Conservation (phyloP, 2,329 filamentous ascomycete species). For the Xylaria arbuscula region DNA sequence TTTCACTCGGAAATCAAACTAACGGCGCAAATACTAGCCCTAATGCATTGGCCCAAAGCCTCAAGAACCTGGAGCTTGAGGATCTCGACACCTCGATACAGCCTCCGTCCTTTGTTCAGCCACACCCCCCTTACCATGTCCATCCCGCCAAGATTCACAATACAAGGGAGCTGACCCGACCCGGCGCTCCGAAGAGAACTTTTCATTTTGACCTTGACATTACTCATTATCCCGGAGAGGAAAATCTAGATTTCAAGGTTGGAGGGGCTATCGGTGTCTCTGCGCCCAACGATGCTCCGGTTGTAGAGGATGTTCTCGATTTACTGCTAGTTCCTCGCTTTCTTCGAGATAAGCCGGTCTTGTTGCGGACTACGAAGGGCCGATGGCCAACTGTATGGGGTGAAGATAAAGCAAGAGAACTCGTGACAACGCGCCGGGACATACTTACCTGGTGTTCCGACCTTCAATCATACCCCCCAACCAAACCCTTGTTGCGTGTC, state of each 20-base stretch:
- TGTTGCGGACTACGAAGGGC: conserved; percentile 81
- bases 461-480: conserved; percentile 91
- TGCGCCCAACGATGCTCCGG: conserved; percentile 80
- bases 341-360: conserved; percentile 84
- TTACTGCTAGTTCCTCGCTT: conserved; percentile 82
- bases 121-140: conserved; percentile 92
- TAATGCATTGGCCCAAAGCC: conserved; percentile 36
- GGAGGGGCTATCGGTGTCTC: conserved; percentile 95
- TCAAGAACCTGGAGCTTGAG: conserved; percentile 52
- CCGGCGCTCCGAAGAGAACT: conserved; percentile 93
- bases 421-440: conserved; percentile 90
- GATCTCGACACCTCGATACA: conserved; percentile 70
- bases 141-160: conserved; percentile 89
- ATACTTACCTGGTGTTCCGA: conserved; percentile 97
- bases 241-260: conserved; percentile 90
- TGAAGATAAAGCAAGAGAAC: conserved; percentile 82
- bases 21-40: conserved; percentile 53
- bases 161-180: conserved; percentile 85
- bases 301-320: conserved; percentile 88
- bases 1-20: conserved; percentile 56
- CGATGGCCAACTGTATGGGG: conserved; percentile 99
- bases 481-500: conserved; percentile 85
- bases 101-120: conserved; percentile 90
- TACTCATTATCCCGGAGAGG: conserved; percentile 90
- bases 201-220: conserved; percentile 98